Evolutionary conservation across 1,139 yeast genomes (phyloP), one percentile per base, ranked within the genome.

Genomic region (Suhomyces anneliseae): DNA sequence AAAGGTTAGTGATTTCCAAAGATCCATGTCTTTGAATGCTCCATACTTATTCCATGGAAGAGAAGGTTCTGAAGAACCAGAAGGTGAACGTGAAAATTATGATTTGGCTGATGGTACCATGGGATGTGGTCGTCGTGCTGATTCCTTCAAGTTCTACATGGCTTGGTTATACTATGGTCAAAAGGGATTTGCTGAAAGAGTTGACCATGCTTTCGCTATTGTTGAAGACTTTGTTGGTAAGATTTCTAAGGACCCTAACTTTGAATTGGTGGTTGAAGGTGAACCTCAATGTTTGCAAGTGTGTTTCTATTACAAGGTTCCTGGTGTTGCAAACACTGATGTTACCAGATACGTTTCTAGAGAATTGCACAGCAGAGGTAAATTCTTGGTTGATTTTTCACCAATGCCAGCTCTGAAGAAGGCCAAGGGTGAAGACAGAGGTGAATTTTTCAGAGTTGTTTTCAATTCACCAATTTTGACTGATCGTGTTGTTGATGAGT

Each of bases 101-200:
- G 96, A 89, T 57, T 75, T 89, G 50, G 96, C 95, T 0, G 95
- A 88, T 61, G 95, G 95, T 8, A 89, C 96, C 7, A 85, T 89
- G 95, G 96, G 95, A 7, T 89, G 96, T 63, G 96, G 96, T 7
- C 79, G 96, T 56, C 76, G 96, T 46, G 83, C 95, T 0, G 96
- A 89, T 64, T 81, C 95, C 1, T 71, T 89, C 62, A 89, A 89
- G 66, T 75, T 89, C 58, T 88, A 86, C 63, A 65, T 89, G 63
- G 83, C 87, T 0, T 89, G 96, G 96, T 70, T 85, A 48, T 89
- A 86, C 72, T 89, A 83, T 57, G 96, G 96, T 1, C 67, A 77
- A 9, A 52, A 57, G 40, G 84, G 81, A 64, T 90, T 62, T 70
- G 79, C 68, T 39, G 62, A 71, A 56, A 70, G 93, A 34, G 74